A percentile compares a stretch with the other conserved stretches of the same genome.
phyloP scores from a whole-genome alignment of 768 basidiomycete species.

The Lactarius hatsudake region DNA sequence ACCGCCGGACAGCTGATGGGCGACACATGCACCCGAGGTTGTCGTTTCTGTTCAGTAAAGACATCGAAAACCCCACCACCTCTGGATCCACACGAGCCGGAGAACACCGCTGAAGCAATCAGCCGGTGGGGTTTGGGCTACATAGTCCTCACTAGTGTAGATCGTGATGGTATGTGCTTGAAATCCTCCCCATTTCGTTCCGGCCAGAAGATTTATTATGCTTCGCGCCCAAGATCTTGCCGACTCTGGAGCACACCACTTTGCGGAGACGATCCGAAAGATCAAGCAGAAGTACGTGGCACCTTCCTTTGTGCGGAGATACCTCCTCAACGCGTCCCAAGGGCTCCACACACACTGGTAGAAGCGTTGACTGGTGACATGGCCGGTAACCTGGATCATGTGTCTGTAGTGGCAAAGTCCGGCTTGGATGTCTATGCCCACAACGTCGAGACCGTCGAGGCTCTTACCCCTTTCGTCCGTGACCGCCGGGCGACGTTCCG shows the following conservation, averaged over 20 bases:
- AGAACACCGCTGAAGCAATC: conserved; percentile 97
- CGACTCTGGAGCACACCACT: conserved; percentile 91
- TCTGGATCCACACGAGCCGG: conserved; percentile 93
- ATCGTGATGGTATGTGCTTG: conserved; percentile 78
- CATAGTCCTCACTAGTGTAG: conserved; percentile 94
- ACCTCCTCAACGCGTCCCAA: conserved; percentile 32
- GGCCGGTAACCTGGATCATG: conserved; percentile 69
- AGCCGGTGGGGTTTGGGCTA: conserved; percentile 97
- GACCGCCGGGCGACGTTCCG: conserved; percentile 92
- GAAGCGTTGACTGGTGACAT: conserved; percentile 98
- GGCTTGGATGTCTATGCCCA: conserved; percentile 98
- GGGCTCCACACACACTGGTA: conserved; percentile 92
- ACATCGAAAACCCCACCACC: conserved; percentile 87
- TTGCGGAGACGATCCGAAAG: conserved; percentile 91
- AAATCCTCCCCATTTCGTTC: conserved; percentile 4
- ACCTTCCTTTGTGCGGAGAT: conserved; percentile 2
- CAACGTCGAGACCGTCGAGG: conserved; percentile 95
- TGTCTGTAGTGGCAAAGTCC: conserved; percentile 82
- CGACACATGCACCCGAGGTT: conserved; percentile 97
- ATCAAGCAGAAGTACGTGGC: conserved; percentile 86
- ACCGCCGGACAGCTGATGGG: conserved; percentile 78
- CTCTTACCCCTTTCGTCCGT: conserved; percentile 89
- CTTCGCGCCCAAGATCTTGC: conserved; percentile 62
- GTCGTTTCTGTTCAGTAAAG: conserved; percentile 96
- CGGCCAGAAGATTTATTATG: not conserved